Base-by-base conservation (phyloP, 1,139 yeast species). In the Hansenula anomala region DNA sequence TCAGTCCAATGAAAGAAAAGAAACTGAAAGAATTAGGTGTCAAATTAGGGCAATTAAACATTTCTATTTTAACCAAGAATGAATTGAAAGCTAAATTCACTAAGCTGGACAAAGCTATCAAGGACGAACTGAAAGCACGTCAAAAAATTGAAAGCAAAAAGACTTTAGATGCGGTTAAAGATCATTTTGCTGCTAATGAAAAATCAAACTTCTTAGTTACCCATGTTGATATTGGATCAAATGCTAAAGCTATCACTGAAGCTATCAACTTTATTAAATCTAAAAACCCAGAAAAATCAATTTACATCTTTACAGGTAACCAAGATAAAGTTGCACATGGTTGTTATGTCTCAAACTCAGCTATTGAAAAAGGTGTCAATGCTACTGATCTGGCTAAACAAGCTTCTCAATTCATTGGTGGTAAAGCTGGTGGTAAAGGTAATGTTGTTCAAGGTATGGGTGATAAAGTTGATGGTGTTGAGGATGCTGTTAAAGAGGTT, bases 381-480 rank as follows among this genome's bases (percentile, higher is more conserved):
- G 96, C 96, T 29, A 68, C 77, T 46, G 89, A 77, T 25, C 73
- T 89, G 51, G 95, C 95, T 28, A 67, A 72, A 40, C 67, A 74
- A 42, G 97, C 86, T 34, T 69, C 90, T 36, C 66, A 69, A 39
- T 71, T 73, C 54, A 79, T 94, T 53, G 99, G 98, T 49, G 99
- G 99, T 63, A 87, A 85, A 63, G 95, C 96, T 43, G 99, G 99
- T 66, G 99, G 99, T 62, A 92, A 88, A 66, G 97, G 97, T 46
- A 87, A 89, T 52, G 80, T 90, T 44, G 88, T 89, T 50, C 98
- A 92, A 69, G 99, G 99, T 63, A 84, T 89, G 80, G 98, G 98
- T 55, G 88, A 82, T 54, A 85, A 87, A 46, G 75, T 80, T 30
- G 71, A 67, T 32, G 87, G 86, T 48, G 72, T 89, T 41, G 71